These are phyloP conservation scores for Leccinum subspadiceum DNA, from an alignment of 1,284 basidiomycete species.

Conservation along the genomic window DNA sequence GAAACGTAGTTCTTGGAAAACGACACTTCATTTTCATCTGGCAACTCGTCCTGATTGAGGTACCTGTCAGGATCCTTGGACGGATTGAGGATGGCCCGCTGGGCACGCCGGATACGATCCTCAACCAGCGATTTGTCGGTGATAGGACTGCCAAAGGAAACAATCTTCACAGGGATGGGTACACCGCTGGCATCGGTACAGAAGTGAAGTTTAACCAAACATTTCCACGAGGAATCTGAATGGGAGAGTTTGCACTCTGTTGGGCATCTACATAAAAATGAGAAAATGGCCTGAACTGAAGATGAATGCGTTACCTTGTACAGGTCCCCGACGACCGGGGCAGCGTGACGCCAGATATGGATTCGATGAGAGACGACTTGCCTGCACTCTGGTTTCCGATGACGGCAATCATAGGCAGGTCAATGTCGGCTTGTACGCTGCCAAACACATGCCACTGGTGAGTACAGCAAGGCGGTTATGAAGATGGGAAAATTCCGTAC, in stretches of 20 bases:
- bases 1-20: conserved; percentile 68
- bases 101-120: conserved; percentile 65
- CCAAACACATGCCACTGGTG: not conserved
- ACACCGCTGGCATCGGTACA: conserved; percentile 46
- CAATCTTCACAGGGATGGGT: conserved; percentile 38
- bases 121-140: conserved; percentile 54
- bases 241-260: conserved; percentile 63
- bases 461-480: not conserved
- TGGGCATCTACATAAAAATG: conserved; percentile 51
- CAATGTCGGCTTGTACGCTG: conserved; percentile 64
- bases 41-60: conserved; percentile 38
- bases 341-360: conserved; percentile 68
- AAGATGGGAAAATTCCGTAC: conserved; percentile 30
- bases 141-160: conserved; percentile 55
- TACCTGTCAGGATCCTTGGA: conserved; percentile 35
- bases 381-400: conserved; percentile 68
- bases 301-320: conserved; percentile 47
- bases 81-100: conserved; percentile 71
- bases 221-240: conserved; percentile 51
- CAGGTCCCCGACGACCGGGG: conserved; percentile 66
- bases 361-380: conserved; percentile 73
- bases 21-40: conserved; percentile 36
- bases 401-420: conserved; percentile 67
- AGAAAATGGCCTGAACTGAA: not conserved
- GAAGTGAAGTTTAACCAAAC: conserved; percentile 56